These are phyloP conservation scores for Corymbia calophylla DNA, from an alignment of 441 rosid genomes.

Conservation along the genomic window DNA sequence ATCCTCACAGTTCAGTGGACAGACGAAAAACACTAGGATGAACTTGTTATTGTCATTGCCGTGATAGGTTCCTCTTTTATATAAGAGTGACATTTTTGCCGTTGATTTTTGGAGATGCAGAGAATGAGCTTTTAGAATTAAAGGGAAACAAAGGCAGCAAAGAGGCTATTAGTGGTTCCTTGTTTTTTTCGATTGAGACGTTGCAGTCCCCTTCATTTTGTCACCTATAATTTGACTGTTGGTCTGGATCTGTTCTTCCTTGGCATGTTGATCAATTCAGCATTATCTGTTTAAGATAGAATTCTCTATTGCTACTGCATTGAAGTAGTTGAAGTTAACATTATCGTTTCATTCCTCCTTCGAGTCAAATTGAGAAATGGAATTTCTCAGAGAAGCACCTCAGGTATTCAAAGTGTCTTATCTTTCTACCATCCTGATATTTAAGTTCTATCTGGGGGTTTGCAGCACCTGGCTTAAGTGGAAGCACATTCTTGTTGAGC, in stretches of 20 bases:
- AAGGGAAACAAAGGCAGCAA: background rate
- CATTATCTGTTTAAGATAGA: background rate
- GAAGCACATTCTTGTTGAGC: background rate
- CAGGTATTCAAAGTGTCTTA: constrained; percentile 30
- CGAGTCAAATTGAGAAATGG: constrained; percentile 55
- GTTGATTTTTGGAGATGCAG: background rate
- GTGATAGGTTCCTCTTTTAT: constrained; percentile 44
- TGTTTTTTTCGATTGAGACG: background rate
- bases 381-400: constrained; percentile 62
- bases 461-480: background rate
- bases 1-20: constrained; percentile 87
- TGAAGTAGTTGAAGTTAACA: background rate
- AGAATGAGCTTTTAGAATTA: background rate
- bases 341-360: too few relatives aligned
- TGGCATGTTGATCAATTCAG: background rate
- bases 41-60: constrained; percentile 81
- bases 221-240: background rate
- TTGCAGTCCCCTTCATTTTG: background rate
- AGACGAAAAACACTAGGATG: constrained; percentile 88
- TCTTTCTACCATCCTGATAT: background rate
- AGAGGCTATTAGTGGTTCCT: background rate
- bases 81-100: background rate
- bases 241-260: background rate
- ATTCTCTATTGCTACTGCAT: background rate
- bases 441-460: background rate